Evolutionary conservation across 192 early-diverging fungal species (phyloP).

Genomic region (Chytriomyces hyalinus): DNA sequence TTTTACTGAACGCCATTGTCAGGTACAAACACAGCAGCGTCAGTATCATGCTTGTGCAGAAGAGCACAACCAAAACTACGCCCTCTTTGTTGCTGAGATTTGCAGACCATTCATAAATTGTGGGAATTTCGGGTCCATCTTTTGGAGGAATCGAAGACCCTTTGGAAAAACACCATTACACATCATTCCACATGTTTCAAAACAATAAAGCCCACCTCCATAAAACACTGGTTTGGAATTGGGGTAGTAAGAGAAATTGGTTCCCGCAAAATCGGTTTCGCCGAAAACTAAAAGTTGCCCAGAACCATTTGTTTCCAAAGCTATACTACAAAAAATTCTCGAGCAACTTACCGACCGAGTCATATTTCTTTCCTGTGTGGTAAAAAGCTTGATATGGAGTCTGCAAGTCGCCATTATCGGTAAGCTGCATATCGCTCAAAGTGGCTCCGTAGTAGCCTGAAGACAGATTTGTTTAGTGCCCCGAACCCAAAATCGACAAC

Average conservation of each 20-base stretch:
- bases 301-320: neutral
- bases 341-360: neutral
- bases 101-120: neutral
- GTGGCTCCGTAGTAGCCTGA: constrained; percentile 7
- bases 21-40: neutral
- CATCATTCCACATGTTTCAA: neutral
- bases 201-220: neutral
- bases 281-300: constrained; percentile 13
- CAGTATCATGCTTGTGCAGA: neutral
- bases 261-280: constrained; percentile 5
- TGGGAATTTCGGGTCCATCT: neutral
- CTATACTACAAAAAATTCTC: neutral
- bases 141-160: neutral
- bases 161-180: neutral
- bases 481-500: neutral
- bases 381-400: neutral
- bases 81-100: neutral
- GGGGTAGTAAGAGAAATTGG: constrained; percentile 13
- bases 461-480: neutral
- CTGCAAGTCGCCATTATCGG: constrained; percentile 16
- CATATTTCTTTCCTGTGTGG: neutral
- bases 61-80: neutral
- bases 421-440: neutral
- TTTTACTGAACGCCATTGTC: neutral
- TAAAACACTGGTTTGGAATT: constrained; percentile 5